Evolutionary conservation across 352 stramenopile species (phyloP), one percentile per base, ranked within the genome.

Genomic region (Phytophthora europaea): DNA sequence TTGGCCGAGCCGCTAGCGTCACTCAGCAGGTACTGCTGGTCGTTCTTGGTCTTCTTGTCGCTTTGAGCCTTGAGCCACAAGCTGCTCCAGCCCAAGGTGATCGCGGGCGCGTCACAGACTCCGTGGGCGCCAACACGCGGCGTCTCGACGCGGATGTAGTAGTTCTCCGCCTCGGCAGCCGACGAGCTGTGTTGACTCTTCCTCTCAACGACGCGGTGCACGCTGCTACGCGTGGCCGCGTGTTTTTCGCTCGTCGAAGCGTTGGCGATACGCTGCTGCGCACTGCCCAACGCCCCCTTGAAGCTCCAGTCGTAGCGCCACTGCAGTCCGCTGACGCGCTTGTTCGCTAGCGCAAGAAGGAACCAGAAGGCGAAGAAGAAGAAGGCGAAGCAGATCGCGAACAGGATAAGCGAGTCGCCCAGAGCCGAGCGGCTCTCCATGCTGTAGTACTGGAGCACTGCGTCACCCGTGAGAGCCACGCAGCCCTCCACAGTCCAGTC

Each of bases 381-480:
- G 22, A 88, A 61, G 6, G 54, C 58, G 4, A 83, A 55, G 50
- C 73, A 80, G 57, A 90, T 78, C 1, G 22, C 69, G 0, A 92
- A 28, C 10, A 89, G 58, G 18, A 89, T 70, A 6, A 87, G 33
- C 12, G 67, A 72, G 43, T 88, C 76, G 2, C 59, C 70, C 9
- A 84, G 38, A 0, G 67, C 77, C 7, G 82, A 88, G 2, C 72
- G 75, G 16, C 70, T 71, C 18, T 76, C 61, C 73, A 87, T 80
- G 40, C 73, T 82, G 63, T 90, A 84, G 63, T 82, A 84, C 47
- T 75, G 67, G 6, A 92, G 64, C 22, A 92, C 83, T 2, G 72
- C 61, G 1, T 76, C 58, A 0, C 85, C 83, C 7, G 73, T 81
- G 2, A 58, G 58, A 0, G 81, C 82, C 1, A 82, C 64, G 33